Conservation (phyloP, 306 rosid species). For the Senna tora region DNA sequence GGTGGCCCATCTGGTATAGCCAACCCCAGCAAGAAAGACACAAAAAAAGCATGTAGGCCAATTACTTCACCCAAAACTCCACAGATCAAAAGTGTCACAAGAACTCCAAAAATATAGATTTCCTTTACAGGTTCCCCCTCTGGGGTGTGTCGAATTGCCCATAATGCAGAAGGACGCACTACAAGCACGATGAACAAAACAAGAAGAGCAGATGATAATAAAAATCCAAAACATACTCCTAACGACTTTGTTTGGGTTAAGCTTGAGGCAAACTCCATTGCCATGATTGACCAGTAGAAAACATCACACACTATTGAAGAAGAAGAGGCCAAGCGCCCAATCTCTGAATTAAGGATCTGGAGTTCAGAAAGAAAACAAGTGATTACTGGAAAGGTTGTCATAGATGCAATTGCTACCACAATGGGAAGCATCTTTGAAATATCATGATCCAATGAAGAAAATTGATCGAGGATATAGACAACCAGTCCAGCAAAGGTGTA, state of each 20-base stretch:
- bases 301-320: conserved; percentile 57
- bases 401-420: conserved; percentile 46
- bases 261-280: conserved; percentile 31
- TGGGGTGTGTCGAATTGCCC: conserved; percentile 53
- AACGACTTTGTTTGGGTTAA: conserved; percentile 44
- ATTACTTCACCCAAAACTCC: conserved; percentile 53
- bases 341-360: conserved; percentile 62
- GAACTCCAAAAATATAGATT: conserved; percentile 45
- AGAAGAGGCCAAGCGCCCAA: conserved; percentile 63
- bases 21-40: conserved; percentile 60
- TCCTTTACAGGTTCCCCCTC: conserved; percentile 64
- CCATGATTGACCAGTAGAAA: conserved; percentile 30
- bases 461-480: conserved; percentile 20
- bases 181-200: conserved; percentile 44
- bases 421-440: conserved; percentile 33
- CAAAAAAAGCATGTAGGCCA: conserved; percentile 43
- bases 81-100: conserved; percentile 39
- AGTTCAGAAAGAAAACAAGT: conserved; percentile 57
- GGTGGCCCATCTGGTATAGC: conserved; percentile 72
- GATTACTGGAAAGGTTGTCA: conserved; percentile 58
- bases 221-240: conserved; percentile 35
- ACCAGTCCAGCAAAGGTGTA: conserved; percentile 36
- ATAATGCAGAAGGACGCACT: conserved; percentile 50
- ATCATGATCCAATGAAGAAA: conserved; percentile 46
- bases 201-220: conserved; percentile 40